Base-by-base conservation (phyloP, 2,329 filamentous ascomycete species). In the Aaosphaeria arxii region DNA sequence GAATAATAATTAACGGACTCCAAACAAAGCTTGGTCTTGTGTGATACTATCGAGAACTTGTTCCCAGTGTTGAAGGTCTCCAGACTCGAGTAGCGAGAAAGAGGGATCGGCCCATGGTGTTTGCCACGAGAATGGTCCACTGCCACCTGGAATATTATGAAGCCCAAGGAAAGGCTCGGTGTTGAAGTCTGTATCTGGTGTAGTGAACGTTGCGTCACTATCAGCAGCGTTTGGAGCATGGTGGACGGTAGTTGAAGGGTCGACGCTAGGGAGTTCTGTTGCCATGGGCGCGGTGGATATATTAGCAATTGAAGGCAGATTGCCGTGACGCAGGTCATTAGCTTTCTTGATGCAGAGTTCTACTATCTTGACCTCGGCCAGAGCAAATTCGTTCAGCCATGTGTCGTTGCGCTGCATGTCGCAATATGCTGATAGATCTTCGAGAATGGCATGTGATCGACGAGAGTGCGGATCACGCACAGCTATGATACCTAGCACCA, bases 361-460 rank as follows among this genome's bases (percentile, higher is more conserved):
- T 32, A 73, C 64, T 0, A 74, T 69, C 47, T 72, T 72, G 11
- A 75, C 67, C 53, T 74, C 72, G 1, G 70, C 70, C 1, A 73
- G 57, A 5, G 63, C 69, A 48, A 74, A 72, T 48, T 73, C 69
- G 46, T 73, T 73, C 30, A 69, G 45, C 71, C 72, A 74, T 4
- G 63, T 58, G 35, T 75, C 72, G n/a, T 59, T 61, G 5, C 66
- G 56, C 47, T 72, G 64, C 62, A 67, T 70, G 48, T 72, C 71
- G 47, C 72, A 74, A 52, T 72, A 74, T 0, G 71, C 70, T 5
- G 62, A 54, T 0, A 74, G 58, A 44, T 74, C 72, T 31, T 72
- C 66, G 6, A 74, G 48, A 2, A 72, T 69, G 1, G 64, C 70
- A 28, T 59, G 54, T 5, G 67, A 60, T 5, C 59, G 52, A 5